A percentile compares a stretch with the other conserved stretches of the same genome.
Conservation (phyloP, 768 basidiomycete species). For the Glaciozyma antarctica region DNA sequence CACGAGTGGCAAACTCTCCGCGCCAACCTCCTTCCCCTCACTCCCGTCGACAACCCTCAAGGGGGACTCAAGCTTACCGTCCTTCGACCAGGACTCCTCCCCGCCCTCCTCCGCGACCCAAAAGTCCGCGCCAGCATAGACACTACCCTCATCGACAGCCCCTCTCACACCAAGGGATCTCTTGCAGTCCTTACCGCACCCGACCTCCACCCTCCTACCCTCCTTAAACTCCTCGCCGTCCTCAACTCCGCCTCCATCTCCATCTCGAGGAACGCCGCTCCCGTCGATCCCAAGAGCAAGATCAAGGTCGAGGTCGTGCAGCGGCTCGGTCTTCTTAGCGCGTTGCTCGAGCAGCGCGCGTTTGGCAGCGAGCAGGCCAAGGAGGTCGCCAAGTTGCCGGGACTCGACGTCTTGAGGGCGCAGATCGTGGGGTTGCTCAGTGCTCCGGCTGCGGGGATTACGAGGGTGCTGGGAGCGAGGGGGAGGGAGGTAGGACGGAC, state of each 20-base stretch:
- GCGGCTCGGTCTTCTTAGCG: constrained; percentile 58
- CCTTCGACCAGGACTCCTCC: constrained; percentile 68
- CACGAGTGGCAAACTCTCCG: constrained; percentile 60
- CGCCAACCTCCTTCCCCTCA: constrained; percentile 43
- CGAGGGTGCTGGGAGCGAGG: constrained; percentile 50
- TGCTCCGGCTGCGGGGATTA: constrained; percentile 62
- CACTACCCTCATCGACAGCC: constrained; percentile 46
- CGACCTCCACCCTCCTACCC: constrained; percentile 60
- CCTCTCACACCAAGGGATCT: constrained; percentile 53
- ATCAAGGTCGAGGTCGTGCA: neutral
- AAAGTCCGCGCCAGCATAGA: constrained; percentile 42
- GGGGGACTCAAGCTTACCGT: constrained; percentile 52
- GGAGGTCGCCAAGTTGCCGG: constrained; percentile 62
- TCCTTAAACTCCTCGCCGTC: constrained; percentile 56
- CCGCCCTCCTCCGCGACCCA: constrained; percentile 49
- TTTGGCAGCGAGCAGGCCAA: constrained; percentile 54
- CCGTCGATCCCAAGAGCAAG: neutral
- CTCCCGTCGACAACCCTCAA: constrained; percentile 39
- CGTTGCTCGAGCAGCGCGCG: constrained; percentile 65
- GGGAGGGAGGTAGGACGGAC: constrained; percentile 54
- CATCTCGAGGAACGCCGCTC: constrained; percentile 2
- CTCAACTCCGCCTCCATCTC: constrained; percentile 47
- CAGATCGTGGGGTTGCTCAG: constrained; percentile 79
- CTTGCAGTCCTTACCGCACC: constrained; percentile 60
- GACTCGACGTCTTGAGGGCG: constrained; percentile 62